Evolutionary conservation across 1,139 yeast species (phyloP), one percentile per base, ranked within the genome.

Genomic region (Scheffersomyces quercinus): DNA sequence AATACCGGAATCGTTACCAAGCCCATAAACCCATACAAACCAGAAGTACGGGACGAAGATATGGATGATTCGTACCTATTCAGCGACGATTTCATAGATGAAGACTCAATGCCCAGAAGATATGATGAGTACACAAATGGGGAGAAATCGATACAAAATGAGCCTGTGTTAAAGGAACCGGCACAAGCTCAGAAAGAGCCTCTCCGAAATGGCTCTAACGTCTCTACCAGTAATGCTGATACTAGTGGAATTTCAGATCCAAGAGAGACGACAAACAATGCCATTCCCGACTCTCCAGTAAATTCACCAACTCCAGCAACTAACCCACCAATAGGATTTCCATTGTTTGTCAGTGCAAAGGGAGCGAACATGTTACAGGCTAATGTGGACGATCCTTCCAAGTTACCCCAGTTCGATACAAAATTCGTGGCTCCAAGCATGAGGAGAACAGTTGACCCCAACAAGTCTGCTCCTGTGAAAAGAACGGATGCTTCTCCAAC

Each of bases 41-140:
- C 51, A 46, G 44, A 14, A 37, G 46, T 45, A 34, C 57, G 52
- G 20, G 65, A 68, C 15, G 77, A 75, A 33, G 73, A 77, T 44
- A 69, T 81, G 47, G 89, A 84, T 43, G 90, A 83, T 51, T 83
- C 88, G 2, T 77, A 83, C 49, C 67, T 77, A 44, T 83, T 83
- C 53, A 82, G 88, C 54, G 91, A 85, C 56, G 90, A 84, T 45
- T 48, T 70, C 45, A 42, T 45, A 44, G 49, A 46, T 13, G 55
- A 45, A 20, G 52, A 49, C 28, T 20, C 29, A 26, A 31, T 31
- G 35, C 35, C 35, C 4, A 14, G 20, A 14, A 31, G 35, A 31
- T 31, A 31, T 12, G 72, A 51, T 46, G 70, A 54, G 34, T 62
- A 36, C 35, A 31, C 15, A n/a, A 31, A 31, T n/a, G 35, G 24